Evolutionary conservation across 2,329 filamentous ascomycete species (phyloP), one percentile per base, ranked within the genome.

Genomic region (Fusarium odoratissimum): DNA sequence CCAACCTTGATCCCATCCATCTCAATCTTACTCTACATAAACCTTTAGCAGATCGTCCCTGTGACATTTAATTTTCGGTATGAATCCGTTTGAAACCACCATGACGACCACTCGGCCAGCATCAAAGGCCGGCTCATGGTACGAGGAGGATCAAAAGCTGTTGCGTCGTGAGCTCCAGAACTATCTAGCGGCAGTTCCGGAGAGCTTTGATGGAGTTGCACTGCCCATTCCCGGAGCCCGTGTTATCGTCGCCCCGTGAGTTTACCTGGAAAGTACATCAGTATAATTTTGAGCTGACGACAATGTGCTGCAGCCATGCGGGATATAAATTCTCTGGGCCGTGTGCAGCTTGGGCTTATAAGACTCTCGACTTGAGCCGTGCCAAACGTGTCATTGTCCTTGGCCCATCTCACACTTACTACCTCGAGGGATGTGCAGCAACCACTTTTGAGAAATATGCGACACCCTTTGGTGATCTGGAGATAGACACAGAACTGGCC

Each of bases 331-430:
- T 95, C 85, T 99, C 96, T 8, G 96, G 96, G 12, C 90, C 91
- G 42, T 95, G 94, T 75, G 96, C 96, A 46, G 96, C 95, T 46
- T 98, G 94, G 91, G 96, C 96, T 13, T 99, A 98, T 84, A 96
- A 94, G 82, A 89, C 90, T 11, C 91, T 97, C 55, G 95, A 98
- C 80, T 87, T 98, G 62, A 91, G 90, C 67, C 89, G 90, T 69
- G 92, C 91, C 30, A 97, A 97, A 82, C 92, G 95, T 6, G 89
- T 99, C 72, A 98, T 99, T 79, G 86, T 99, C 45, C 89, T 99
- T 21, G 96, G 96, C 0, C 96, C 96, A 5, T 98, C 95, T 2
- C 96, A 99, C 79, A 94, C 95, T 54, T 91, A 93, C 81, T 93
- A 94, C 72, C 90, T 98, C 3, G 85, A 88, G 3, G 93, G 91